Conservation (phyloP, 2,329 filamentous ascomycete genomes). For the Aspergillus felis region DNA sequence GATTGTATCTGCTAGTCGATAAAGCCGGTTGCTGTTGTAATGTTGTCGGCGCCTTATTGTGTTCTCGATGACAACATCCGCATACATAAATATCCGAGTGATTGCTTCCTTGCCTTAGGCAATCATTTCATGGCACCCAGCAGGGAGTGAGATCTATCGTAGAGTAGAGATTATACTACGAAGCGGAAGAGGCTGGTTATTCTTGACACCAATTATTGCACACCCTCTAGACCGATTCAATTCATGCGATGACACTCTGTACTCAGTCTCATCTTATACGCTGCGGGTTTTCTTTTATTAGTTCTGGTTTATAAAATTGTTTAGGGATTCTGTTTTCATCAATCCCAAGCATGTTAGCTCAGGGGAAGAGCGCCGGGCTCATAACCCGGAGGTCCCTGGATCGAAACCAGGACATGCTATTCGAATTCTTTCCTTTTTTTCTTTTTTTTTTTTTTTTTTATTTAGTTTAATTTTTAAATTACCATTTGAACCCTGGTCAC, state of each 20-base stretch:
- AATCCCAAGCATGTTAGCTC: conserved; percentile 32
- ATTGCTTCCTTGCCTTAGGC: background rate
- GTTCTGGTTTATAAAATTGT: too few relatives aligned
- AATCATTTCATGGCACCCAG: background rate
- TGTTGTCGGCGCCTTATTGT: background rate
- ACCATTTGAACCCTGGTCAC: too few relatives aligned
- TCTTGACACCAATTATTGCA: background rate
- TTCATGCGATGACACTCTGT: too few relatives aligned
- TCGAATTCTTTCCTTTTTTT: too few relatives aligned
- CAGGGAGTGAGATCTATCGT: background rate
- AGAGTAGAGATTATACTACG: background rate
- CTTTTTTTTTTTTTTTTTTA: too few relatives aligned
- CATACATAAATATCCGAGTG: background rate
- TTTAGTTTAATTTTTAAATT: too few relatives aligned
- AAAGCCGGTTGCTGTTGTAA: background rate
- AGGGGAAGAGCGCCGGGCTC: conserved; percentile 44
- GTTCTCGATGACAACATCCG: background rate
- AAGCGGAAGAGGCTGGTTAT: background rate
- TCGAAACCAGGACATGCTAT: conserved; percentile 19
- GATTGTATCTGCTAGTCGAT: background rate
- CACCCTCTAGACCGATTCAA: background rate
- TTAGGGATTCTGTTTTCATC: rapidly evolving
- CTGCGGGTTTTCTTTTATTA: too few relatives aligned
- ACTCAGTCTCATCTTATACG: too few relatives aligned
- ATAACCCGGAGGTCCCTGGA: conserved; percentile 40